Evolutionary conservation across 1,284 basidiomycete genomes (phyloP), one percentile per base, ranked within the genome.

Genomic region (Trametes versicolor): DNA sequence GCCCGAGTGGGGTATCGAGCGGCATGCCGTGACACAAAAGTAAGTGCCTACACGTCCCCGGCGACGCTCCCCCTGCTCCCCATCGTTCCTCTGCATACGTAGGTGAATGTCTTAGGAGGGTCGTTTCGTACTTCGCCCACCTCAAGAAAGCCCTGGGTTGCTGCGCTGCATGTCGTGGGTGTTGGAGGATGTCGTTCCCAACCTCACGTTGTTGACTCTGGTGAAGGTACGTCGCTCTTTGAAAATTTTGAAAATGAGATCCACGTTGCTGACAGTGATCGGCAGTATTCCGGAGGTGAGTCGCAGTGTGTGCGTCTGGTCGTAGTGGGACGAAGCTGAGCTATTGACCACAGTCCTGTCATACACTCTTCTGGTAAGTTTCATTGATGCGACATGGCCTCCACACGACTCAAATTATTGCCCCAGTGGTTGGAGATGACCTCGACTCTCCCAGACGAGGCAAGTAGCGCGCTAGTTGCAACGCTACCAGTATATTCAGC

Each of bases 401-500:
- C 12, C 23, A 9, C 12, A 2, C 37, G n/a, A 41, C 29, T 17
- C 19, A 34, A 37, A 4, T 6, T 10, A 17, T 17, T 15, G 1
- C 12, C 45, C 5, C 17, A 58, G 57, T 19, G 50, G 2, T 8
- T 58, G 13, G 57, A 58, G 27, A n/a, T 50, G 10, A n/a, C 29
- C 21, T 49, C 57, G 7, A 58, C 59, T 2, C 23, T 60, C 0
- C 51, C 53, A 19, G 29, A 60, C n/a, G 59, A 60, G 51, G 59
- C 47, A 7, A 39, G 36, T 29, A 15, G 4, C 2, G 13, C 7
- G 5, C 23, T 34, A 32, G 3, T 8, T 41, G 29, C 4, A n/a
- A 43, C 23, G 29, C 29, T n/a, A n/a, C n/a, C n/a, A 12, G 17
- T 9, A 10, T 2, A 19, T 6, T 23, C 19, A 17, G 4, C n/a